A percentile compares a stretch with the other conserved stretches of the same genome.
phyloP scores from a whole-genome alignment of 192 early-diverging fungal genomes.

The Funneliformis geosporum region DNA sequence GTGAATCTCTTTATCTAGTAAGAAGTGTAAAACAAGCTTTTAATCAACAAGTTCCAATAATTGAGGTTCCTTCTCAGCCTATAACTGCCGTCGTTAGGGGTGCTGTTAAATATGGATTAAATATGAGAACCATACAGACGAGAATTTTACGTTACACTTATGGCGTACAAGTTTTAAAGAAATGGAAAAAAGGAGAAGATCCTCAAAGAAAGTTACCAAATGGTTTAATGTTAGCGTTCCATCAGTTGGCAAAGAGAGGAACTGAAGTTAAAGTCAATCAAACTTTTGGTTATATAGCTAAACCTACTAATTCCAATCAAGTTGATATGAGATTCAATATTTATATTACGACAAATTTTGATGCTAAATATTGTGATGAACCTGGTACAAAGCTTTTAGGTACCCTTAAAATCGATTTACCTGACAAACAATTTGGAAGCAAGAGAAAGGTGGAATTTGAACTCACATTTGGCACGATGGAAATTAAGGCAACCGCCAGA shows the following conservation, averaged over 20 bases:
- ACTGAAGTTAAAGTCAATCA: conserved; percentile 13
- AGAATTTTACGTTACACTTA: conserved; percentile 9
- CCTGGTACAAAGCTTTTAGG: not conserved
- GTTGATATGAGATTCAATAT: conserved; percentile 12
- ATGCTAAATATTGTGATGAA: conserved; percentile 26
- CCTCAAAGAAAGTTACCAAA: not conserved
- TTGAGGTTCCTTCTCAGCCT: conserved; percentile 45
- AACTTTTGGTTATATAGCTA: not conserved
- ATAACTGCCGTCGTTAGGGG: conserved; percentile 52
- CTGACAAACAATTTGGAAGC: not conserved
- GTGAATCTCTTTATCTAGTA: conserved; percentile 49
- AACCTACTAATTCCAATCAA: conserved; percentile 13
- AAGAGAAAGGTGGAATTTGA: conserved; percentile 21
- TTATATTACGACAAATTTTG: not conserved
- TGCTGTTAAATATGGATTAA: conserved; percentile 41
- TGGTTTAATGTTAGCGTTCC: not conserved
- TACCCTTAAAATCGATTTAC: conserved; percentile 3
- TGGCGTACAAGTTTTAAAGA: not conserved
- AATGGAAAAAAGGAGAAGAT: not conserved
- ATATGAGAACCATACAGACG: conserved; percentile 15
- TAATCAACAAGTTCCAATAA: conserved; percentile 34
- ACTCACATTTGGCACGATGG: conserved; percentile 11
- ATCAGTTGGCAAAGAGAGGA: not conserved
- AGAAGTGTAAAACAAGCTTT: conserved; percentile 39
- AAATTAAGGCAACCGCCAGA: conserved; percentile 21